A percentile compares a stretch with the other conserved stretches of the same genome.
These are phyloP conservation scores for Colletotrichum sp. DNA, from an alignment of 2,329 filamentous ascomycete species.

Conservation along the genomic window DNA sequence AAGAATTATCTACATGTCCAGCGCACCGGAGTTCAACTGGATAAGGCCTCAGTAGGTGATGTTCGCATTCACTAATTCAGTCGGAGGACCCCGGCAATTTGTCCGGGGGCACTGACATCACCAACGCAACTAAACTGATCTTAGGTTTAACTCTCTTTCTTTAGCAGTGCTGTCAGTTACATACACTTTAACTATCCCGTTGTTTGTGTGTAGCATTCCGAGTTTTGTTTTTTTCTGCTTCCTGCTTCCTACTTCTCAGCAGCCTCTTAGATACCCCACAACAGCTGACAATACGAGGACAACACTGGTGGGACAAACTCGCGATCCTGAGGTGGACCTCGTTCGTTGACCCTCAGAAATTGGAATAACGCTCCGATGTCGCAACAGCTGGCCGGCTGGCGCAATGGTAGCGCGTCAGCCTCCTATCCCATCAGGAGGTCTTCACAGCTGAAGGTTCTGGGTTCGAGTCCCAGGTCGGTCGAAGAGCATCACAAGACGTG, in stretches of 20 bases:
- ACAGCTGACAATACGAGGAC: neutral
- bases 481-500: neutral
- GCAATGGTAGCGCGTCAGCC: slow-evolving; percentile 21
- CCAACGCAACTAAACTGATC: neutral
- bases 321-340: neutral
- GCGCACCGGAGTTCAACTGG: neutral
- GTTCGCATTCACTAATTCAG: neutral
- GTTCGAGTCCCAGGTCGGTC: slow-evolving; percentile 21
- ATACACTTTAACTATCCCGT: neutral
- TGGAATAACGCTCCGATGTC: neutral
- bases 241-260: neutral
- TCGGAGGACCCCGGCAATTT: neutral
- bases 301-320: neutral
- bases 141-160: neutral
- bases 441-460: slow-evolving; percentile 17
- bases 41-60: neutral
- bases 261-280: neutral
- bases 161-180: neutral
- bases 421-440: neutral
- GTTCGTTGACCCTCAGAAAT: neutral
- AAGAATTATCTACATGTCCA: neutral
- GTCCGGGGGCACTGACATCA: neutral
- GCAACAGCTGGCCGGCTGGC: slow-evolving; percentile 9
- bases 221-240: neutral
- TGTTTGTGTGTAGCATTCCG: neutral